Evolutionary conservation across 148 eudicot species (phyloP), one percentile per base, ranked within the genome.

Genomic region (Linanthus parryae): DNA sequence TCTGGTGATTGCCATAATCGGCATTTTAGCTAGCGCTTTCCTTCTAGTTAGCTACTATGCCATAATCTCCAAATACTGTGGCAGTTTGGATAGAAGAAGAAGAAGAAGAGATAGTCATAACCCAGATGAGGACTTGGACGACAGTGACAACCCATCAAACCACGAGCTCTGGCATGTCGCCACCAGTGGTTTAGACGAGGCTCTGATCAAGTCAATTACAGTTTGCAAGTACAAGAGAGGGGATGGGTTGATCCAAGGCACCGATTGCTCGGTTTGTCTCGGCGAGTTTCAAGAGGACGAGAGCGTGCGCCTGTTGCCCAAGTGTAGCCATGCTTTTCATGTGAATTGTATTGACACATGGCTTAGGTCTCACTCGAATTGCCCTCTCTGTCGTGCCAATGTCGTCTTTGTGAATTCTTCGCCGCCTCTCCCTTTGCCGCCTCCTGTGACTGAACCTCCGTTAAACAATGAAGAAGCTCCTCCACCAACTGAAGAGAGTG

Each of bases 311-410:
- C 83, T 87, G 40, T 74, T 87, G 48, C 96, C 88, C 1, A 83
- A 87, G 71, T 87, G 96, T 58, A 75, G 70, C 44, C 96, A 87
- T 67, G 92, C 85, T 58, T 87, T 87, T 60, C 96, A 87, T 72
- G 79, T 80, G 12, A 21, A 44, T 16, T 87, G 96, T 58, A 87
- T 87, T 39, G 96, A 87, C 69, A 81, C 80, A 34, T 87, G 96
- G 96, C 92, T 87, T 40, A 81, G 62, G 40, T 78, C 81, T 21
- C 91, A 87, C 65, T 78, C 91, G 6, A 87, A 73, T 67, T 87
- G 96, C 59, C 96, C 92, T 15, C 73, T 87, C 43, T 87, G 96
- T 61, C 85, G 88, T 2, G 84, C 92, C 23, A 83, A 76, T 60
- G 64, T 87, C 1, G 55, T 57, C 24, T 54, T 57, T 14, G 30